These are phyloP conservation scores for Leccinum fibrillosum DNA, from an alignment of 768 basidiomycete species.

Conservation along the genomic window DNA sequence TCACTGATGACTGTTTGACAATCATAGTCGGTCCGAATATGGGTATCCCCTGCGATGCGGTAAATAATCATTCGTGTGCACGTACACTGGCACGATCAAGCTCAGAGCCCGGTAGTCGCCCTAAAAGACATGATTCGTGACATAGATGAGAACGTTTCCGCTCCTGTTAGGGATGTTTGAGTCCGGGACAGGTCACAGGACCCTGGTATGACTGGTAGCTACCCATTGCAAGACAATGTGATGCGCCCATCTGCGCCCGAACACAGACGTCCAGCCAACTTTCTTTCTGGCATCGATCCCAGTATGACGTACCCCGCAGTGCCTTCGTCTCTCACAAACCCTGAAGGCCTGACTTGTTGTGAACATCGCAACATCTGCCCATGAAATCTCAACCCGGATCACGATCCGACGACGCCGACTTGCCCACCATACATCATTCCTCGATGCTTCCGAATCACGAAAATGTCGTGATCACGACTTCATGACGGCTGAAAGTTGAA, in stretches of 20 bases:
- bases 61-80: no score
- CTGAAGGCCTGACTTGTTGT: background rate
- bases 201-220: background rate
- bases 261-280: background rate
- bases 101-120: no score
- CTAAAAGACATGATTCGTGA: no score
- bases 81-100: no score
- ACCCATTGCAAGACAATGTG: background rate
- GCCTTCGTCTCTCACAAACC: background rate
- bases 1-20: no score
- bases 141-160: background rate
- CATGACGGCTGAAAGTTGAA: background rate
- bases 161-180: background rate
- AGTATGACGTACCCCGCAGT: background rate
- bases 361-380: background rate
- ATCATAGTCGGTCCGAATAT: no score
- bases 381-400: background rate
- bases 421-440: background rate
- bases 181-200: background rate
- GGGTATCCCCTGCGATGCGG: no score
- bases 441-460: background rate
- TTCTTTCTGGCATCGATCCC: background rate
- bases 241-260: background rate
- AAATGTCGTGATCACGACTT: background rate
- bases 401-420: background rate